Percentiles rank a stretch among this genome's conserved stretches.
phyloP scores from a whole-genome alignment of 1,139 yeast genomes.

The Blastobotrys illinoisensis region DNA sequence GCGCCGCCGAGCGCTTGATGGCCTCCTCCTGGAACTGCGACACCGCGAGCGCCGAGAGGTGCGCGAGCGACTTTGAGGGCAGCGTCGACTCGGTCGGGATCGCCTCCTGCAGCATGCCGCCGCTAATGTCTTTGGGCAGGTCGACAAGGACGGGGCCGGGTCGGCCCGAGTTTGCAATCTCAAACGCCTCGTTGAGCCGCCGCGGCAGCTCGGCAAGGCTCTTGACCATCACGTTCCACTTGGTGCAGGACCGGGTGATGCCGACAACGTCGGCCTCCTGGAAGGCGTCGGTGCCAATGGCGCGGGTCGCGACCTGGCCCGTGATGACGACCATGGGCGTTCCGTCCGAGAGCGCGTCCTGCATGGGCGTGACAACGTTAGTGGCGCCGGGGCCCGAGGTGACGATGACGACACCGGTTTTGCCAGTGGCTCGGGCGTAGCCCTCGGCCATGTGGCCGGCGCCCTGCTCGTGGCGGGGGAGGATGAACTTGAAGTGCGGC shows the following conservation, averaged over 20 bases:
- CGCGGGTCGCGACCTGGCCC: constrained; percentile 93
- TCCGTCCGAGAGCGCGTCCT: constrained; percentile 96
- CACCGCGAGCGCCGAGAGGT: constrained; percentile 64
- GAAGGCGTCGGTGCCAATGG: constrained; percentile 97
- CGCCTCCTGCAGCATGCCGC: constrained; percentile 77
- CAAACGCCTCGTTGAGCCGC: constrained; percentile 95
- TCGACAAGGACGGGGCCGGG: constrained; percentile 99
- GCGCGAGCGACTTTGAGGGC: constrained; percentile 73
- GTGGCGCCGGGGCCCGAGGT: constrained; percentile 99
- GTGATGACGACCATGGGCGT: constrained; percentile 96
- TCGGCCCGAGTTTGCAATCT: constrained; percentile 91
- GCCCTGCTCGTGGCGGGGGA: constrained; percentile 98
- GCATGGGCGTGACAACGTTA: constrained; percentile 94
- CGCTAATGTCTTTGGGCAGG: constrained; percentile 96
- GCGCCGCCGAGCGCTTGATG: constrained; percentile 67
- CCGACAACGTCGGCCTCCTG: constrained; percentile 99
- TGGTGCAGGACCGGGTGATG: constrained; percentile 93
- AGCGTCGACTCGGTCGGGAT: constrained; percentile 82
- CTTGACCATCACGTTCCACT: constrained; percentile 99
- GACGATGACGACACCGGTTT: constrained; percentile 96
- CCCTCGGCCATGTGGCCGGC: constrained; percentile 99
- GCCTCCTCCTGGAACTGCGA: constrained; percentile 74
- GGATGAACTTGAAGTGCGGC: constrained; percentile 76
- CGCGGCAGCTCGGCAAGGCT: constrained; percentile 90
- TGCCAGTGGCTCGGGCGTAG: constrained; percentile 90